phyloP scores from a whole-genome alignment of 352 stramenopile genomes.

The Phytopythium kandeliae region DNA sequence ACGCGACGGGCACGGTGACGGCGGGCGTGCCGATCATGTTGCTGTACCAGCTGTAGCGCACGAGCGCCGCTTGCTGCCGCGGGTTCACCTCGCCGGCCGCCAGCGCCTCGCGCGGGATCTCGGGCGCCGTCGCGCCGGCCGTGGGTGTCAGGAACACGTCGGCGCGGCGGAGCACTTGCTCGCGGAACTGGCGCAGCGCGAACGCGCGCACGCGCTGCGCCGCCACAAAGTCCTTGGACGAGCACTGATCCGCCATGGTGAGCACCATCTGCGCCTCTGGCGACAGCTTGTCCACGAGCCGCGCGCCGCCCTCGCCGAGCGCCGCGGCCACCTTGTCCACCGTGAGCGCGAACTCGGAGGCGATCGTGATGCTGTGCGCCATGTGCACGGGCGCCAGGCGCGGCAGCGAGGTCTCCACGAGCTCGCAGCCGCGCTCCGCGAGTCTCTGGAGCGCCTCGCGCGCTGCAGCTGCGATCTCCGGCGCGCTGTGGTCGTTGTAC shows the following conservation, averaged over 20 bases:
- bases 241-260: conserved; percentile 55
- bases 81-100: conserved; percentile 56
- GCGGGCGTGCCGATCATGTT: conserved; percentile 88
- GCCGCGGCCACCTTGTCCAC: conserved; percentile 56
- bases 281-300: conserved; percentile 32
- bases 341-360: conserved; percentile 73
- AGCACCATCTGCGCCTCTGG: conserved; percentile 74
- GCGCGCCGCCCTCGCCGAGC: neutral
- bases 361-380: conserved; percentile 82
- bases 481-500: conserved; percentile 65
- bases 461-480: conserved; percentile 45
- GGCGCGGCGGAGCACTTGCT: conserved; percentile 75
- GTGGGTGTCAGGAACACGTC: conserved; percentile 86
- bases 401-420: conserved; percentile 75
- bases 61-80: conserved; percentile 48
- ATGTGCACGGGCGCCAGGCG: conserved; percentile 73
- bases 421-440: conserved; percentile 43
- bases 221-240: conserved; percentile 72
- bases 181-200: conserved; percentile 64
- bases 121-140: conserved; percentile 63
- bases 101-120: conserved; percentile 50
- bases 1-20: conserved; percentile 65
- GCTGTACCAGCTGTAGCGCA: conserved; percentile 79
- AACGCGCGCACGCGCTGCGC: conserved; percentile 83
- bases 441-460: conserved; percentile 42